These are phyloP conservation scores for Biscogniauxia sp. DNA, from an alignment of 2,329 filamentous ascomycete genomes.

Conservation along the genomic window DNA sequence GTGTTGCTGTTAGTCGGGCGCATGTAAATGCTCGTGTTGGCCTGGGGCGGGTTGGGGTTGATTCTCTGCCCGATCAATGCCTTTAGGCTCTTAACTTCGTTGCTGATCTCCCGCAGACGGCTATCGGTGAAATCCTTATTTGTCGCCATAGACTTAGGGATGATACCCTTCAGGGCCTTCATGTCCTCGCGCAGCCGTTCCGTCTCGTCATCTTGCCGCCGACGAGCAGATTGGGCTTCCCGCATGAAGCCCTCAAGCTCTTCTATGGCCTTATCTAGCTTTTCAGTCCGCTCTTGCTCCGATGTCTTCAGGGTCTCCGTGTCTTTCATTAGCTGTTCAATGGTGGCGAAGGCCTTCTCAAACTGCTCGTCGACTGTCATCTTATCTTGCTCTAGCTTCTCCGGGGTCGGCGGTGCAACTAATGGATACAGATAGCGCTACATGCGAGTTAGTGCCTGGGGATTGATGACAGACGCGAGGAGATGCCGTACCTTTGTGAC, in stretches of 20 bases:
- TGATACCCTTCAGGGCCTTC: slow-evolving; percentile 73
- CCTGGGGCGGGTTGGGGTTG: slow-evolving; percentile 32
- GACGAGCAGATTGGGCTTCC: slow-evolving; percentile 78
- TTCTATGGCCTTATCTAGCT: slow-evolving; percentile 74
- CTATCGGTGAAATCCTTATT: slow-evolving; percentile 82
- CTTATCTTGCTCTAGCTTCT: slow-evolving; percentile 93
- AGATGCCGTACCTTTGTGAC: slow-evolving; percentile 68
- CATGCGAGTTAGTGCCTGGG: slow-evolving; percentile 37
- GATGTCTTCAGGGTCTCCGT: slow-evolving; percentile 84
- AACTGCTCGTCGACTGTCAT: slow-evolving; percentile 90
- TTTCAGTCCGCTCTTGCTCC: slow-evolving; percentile 79
- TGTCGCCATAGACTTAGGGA: slow-evolving; percentile 84
- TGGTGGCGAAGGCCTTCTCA: slow-evolving; percentile 82
- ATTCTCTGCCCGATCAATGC: slow-evolving; percentile 71
- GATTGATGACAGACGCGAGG: not conserved
- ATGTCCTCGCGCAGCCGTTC: slow-evolving; percentile 86
- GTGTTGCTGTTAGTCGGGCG: slow-evolving; percentile 17
- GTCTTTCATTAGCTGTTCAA: slow-evolving; percentile 90
- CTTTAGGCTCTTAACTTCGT: slow-evolving; percentile 89
- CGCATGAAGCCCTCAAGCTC: slow-evolving; percentile 82
- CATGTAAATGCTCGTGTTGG: slow-evolving; percentile 16
- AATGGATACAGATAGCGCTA: slow-evolving; percentile 89
- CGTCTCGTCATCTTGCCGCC: slow-evolving; percentile 82
- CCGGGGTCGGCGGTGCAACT: slow-evolving; percentile 88
- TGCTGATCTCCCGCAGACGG: slow-evolving; percentile 78